phyloP scores from a whole-genome alignment of 345 rosid genomes.

The Salix caprea region DNA sequence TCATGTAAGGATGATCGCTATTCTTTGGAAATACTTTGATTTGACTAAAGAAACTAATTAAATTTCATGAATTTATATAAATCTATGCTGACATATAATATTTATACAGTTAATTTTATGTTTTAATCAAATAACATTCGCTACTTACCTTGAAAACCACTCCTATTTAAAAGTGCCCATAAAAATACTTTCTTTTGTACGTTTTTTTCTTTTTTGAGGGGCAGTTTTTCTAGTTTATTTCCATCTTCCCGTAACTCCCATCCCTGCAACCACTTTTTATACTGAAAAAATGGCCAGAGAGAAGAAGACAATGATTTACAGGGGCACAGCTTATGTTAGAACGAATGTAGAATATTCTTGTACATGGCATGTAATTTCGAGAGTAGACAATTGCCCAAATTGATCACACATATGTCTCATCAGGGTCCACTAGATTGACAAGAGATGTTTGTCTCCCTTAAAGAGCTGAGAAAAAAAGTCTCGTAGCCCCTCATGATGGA shows the following conservation, averaged over 20 bases:
- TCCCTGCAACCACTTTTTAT: too few species aligned
- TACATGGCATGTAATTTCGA: not conserved
- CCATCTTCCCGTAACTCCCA: too few species aligned
- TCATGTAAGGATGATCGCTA: not conserved
- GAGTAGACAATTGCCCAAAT: not conserved
- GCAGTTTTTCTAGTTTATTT: too few species aligned
- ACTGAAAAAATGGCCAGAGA: not conserved
- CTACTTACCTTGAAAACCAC: too few species aligned
- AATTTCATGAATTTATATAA: too few species aligned
- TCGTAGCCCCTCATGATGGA: not conserved
- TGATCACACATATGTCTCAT: not conserved
- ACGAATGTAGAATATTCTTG: not conserved
- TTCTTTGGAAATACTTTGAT: not conserved
- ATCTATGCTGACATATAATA: too few species aligned
- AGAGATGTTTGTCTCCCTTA: conserved; percentile 14
- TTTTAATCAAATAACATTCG: too few species aligned
- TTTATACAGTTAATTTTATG: too few species aligned
- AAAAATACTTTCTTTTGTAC: not conserved
- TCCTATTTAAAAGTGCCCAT: too few species aligned
- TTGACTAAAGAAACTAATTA: not conserved
- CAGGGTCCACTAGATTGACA: conserved; percentile 10
- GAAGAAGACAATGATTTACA: not conserved
- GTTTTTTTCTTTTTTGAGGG: accelerated
- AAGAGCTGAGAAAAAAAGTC: not conserved
- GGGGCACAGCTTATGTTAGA: not conserved